Evolutionary conservation across 345 rosid species (phyloP).

Genomic region (Noccaea bulbosa): DNA sequence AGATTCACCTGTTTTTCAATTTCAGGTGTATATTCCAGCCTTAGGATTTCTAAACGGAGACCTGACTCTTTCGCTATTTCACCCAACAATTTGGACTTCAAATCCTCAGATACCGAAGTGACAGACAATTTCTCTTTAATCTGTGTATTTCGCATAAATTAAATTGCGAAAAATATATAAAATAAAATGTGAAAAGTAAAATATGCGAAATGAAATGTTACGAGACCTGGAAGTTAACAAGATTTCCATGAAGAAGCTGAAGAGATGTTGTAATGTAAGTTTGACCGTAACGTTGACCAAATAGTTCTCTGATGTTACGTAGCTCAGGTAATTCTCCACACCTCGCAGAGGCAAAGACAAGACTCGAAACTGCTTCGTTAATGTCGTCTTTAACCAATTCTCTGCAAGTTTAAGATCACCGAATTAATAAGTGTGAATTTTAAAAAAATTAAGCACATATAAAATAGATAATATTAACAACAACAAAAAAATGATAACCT

Average conservation of each 20-base stretch:
- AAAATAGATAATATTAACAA: not conserved
- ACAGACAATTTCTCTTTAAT: constrained; percentile 57
- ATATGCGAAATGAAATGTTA: not conserved
- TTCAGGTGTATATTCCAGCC: constrained; percentile 57
- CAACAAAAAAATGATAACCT: constrained; percentile 48
- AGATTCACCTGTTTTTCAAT: constrained; percentile 23
- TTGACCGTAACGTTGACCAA: constrained; percentile 72
- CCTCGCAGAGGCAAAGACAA: constrained; percentile 79
- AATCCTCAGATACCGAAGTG: constrained; percentile 53
- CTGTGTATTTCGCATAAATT: constrained; percentile 38
- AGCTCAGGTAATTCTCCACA: constrained; percentile 88
- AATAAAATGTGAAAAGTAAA: not conserved
- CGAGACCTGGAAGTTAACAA: constrained; percentile 73
- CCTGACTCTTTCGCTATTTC: constrained; percentile 57
- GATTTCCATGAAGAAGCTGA: constrained; percentile 65
- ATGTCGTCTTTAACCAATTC: constrained; percentile 64
- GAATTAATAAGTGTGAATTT: too few species aligned
- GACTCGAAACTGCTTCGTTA: constrained; percentile 88
- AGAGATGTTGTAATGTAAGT: constrained; percentile 54
- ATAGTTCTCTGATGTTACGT: constrained; percentile 58
- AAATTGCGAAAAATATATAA: not conserved
- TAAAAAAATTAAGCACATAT: too few species aligned
- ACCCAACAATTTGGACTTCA: constrained; percentile 55
- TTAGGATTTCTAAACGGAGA: constrained; percentile 51
- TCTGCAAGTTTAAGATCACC: constrained; percentile 42